Percentiles rank a stretch among this genome's conserved stretches.
phyloP scores from a whole-genome alignment of 2,329 filamentous ascomycete species.

The Scedosporium minutisporum region DNA sequence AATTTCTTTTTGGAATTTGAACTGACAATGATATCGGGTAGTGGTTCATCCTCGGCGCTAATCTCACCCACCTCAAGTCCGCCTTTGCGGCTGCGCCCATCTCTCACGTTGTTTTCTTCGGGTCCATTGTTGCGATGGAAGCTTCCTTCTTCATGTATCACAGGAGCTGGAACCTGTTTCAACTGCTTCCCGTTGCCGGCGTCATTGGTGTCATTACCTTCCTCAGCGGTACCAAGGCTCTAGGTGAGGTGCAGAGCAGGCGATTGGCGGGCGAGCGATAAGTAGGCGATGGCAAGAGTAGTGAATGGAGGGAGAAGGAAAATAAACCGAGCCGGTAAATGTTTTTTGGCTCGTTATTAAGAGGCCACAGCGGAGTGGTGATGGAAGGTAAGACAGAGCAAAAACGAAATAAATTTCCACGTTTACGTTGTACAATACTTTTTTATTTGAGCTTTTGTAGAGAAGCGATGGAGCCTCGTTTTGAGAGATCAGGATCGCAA shows the following conservation, averaged over 20 bases:
- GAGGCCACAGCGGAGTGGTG: neutral
- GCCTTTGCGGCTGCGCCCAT: slow-evolving; percentile 69
- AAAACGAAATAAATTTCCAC: neutral
- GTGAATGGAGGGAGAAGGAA: neutral
- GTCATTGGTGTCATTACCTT: slow-evolving; percentile 63
- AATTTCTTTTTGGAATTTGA: neutral
- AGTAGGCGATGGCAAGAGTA: neutral
- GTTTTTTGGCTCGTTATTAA: too few species aligned
- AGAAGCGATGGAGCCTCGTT: neutral
- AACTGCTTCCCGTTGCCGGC: slow-evolving; percentile 65
- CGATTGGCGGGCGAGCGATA: slow-evolving; percentile 64
- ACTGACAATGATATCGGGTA: slow-evolving; percentile 22
- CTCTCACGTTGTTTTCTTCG: slow-evolving; percentile 76
- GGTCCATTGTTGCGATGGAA: slow-evolving; percentile 80
- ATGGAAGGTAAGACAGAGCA: neutral
- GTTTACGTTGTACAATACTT: neutral
- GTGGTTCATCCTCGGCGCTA: slow-evolving; percentile 79
- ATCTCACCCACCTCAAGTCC: slow-evolving; percentile 65
- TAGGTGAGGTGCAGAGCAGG: slow-evolving; percentile 86
- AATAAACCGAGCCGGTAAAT: neutral
- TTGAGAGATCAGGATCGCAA: neutral
- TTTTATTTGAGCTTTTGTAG: neutral
- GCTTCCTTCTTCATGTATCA: slow-evolving; percentile 94
- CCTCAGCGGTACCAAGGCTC: slow-evolving; percentile 77
- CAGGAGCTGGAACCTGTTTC: slow-evolving; percentile 82